Conservation (phyloP, 176 grass and related monocot genomes). For the Zizania latifolia region DNA sequence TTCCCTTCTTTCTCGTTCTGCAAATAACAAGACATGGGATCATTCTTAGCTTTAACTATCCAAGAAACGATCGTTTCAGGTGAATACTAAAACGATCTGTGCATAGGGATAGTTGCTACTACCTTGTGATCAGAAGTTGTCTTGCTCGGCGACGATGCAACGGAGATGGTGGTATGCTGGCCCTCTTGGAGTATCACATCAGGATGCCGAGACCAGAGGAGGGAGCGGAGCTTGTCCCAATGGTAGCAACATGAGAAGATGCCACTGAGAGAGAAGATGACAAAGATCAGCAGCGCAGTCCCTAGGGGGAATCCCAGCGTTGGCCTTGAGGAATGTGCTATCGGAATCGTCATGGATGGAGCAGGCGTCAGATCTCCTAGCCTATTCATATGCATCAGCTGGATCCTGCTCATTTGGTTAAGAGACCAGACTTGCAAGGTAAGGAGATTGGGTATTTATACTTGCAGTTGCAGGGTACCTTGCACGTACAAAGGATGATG, state of each 20-base stretch:
- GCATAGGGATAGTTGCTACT: not conserved
- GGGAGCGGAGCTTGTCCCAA: conserved; percentile 83
- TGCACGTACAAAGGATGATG: conserved; percentile 26
- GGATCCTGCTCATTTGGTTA: conserved; percentile 21
- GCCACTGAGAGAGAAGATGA: conserved; percentile 89
- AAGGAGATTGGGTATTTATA: conserved; percentile 24
- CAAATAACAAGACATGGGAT: not conserved
- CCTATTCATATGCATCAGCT: conserved; percentile 37
- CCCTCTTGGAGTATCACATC: conserved; percentile 17
- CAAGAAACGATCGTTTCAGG: not conserved
- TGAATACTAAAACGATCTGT: not conserved
- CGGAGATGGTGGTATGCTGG: conserved; percentile 27
- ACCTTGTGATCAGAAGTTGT: conserved; percentile 39
- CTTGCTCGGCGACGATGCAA: conserved; percentile 34
- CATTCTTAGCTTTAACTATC: not conserved
- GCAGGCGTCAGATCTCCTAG: conserved; percentile 38
- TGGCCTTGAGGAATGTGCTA: conserved; percentile 46
- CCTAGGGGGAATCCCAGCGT: conserved; percentile 78
- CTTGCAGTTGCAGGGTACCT: conserved; percentile 31
- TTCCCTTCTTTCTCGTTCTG: conserved; percentile 41
- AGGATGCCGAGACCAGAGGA: conserved; percentile 38
- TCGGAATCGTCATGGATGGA: conserved; percentile 35
- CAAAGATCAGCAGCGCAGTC: conserved; percentile 69
- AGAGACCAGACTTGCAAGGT: conserved; percentile 24
- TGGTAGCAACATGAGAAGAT: conserved; percentile 92